These are phyloP conservation scores for Cotoneaster glaucophyllus DNA, from an alignment of 306 rosid species.

Conservation along the genomic window DNA sequence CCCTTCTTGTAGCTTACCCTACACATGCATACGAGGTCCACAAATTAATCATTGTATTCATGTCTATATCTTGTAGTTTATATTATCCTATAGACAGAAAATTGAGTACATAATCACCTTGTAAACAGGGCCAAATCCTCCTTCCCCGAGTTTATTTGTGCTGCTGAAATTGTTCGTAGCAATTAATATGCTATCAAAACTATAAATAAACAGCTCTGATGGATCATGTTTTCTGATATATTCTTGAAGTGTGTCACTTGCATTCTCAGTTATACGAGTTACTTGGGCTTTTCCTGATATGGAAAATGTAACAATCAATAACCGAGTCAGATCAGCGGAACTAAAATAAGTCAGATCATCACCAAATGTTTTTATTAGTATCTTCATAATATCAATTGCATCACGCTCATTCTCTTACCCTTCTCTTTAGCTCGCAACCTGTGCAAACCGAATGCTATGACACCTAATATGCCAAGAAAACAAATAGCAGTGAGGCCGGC, in stretches of 20 bases:
- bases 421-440: neutral
- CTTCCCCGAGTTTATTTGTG: conserved; percentile 19
- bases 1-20: conserved; percentile 27
- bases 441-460: neutral
- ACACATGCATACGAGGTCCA: neutral
- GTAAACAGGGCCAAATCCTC: conserved; percentile 28
- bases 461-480: neutral
- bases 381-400: too few species aligned
- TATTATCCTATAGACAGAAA: neutral
- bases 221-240: neutral
- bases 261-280: neutral
- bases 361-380: too few species aligned
- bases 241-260: neutral
- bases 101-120: neutral
- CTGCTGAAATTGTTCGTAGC: conserved; percentile 3
- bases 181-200: neutral
- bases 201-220: neutral
- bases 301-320: neutral
- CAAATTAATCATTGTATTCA: neutral
- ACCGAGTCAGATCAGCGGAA: neutral
- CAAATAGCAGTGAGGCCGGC: neutral
- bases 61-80: neutral
- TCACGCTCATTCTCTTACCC: conserved; percentile 2
- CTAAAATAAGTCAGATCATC: too few species aligned
- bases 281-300: neutral